These are phyloP conservation scores for Rhizophagus prolifer DNA, from an alignment of 192 early-diverging fungal genomes.

Conservation along the genomic window DNA sequence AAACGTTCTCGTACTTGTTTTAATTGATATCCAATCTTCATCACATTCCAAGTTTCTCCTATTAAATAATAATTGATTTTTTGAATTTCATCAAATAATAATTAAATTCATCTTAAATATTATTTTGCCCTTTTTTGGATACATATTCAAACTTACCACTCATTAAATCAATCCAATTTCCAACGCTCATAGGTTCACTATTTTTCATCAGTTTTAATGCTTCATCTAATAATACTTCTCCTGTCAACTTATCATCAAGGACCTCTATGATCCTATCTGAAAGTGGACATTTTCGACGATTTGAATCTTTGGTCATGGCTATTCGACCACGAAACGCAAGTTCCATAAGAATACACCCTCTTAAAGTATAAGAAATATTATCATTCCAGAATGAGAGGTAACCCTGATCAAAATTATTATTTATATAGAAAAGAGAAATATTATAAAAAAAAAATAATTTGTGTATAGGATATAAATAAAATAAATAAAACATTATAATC, in stretches of 20 bases:
- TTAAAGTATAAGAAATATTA: slow-evolving; percentile 93
- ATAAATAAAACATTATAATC: not conserved
- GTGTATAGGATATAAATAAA: not conserved
- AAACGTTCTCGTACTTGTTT: slow-evolving; percentile 97
- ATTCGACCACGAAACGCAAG: slow-evolving; percentile 90
- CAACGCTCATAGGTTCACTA: slow-evolving; percentile 82
- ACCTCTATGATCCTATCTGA: slow-evolving; percentile 86
- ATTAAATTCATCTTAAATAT: not conserved
- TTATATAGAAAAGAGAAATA: slow-evolving; percentile 6
- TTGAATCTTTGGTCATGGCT: slow-evolving; percentile 81
- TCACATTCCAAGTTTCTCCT: slow-evolving; percentile 99
- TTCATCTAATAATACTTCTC: slow-evolving; percentile 95
- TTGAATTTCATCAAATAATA: too few relatives aligned
- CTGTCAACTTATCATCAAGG: slow-evolving; percentile 77
- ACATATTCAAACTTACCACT: slow-evolving; percentile 64
- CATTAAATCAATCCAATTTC: slow-evolving; percentile 96
- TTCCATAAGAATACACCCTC: slow-evolving; percentile 96
- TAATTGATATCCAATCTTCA: slow-evolving; percentile 95
- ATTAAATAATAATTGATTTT: not conserved
- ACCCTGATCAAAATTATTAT: slow-evolving; percentile 57
- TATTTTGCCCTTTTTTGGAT: not conserved
- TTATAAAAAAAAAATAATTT: not conserved
- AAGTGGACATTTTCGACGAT: slow-evolving; percentile 69
- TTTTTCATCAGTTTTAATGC: slow-evolving; percentile 86
- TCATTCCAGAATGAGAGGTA: slow-evolving; percentile 99